phyloP scores from a whole-genome alignment of 2,329 filamentous ascomycete species.

The Didymella sp. region DNA sequence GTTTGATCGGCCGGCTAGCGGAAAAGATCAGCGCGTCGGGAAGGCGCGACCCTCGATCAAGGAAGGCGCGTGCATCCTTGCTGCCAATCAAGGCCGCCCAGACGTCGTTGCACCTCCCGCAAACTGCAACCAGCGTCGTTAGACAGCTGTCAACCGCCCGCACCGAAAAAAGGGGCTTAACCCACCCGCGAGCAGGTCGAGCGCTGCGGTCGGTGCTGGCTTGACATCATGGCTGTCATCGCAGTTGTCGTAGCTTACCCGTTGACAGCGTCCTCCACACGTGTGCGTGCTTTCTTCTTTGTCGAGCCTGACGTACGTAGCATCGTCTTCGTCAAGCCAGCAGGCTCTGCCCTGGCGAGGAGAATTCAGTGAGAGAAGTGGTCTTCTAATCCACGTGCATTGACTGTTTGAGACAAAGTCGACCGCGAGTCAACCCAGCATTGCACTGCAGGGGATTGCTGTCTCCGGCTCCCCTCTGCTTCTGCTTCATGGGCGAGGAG shows the following conservation, averaged over 20 bases:
- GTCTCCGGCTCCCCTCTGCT: constrained; percentile 19
- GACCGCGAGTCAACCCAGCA: constrained; percentile 26
- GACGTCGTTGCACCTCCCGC: constrained; percentile 36
- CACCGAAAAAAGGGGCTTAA: constrained; percentile 27
- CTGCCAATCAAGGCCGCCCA: constrained; percentile 36
- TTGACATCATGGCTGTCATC: constrained; percentile 20
- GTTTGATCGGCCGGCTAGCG: constrained; percentile 46
- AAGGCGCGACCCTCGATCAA: constrained; percentile 29
- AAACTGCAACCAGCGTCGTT: constrained; percentile 32
- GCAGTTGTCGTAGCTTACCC: constrained; percentile 1
- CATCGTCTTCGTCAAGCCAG: constrained; percentile 1
- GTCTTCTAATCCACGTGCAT: constrained; percentile 10
- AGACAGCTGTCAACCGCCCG: constrained; percentile 39
- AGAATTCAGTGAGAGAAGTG: not conserved
- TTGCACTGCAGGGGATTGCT: constrained; percentile 16
- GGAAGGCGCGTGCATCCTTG: constrained; percentile 38
- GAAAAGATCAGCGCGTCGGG: constrained; percentile 31
- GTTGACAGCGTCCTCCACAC: constrained; percentile 10
- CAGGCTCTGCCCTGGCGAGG: not conserved
- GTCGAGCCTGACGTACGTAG: constrained; percentile 19
- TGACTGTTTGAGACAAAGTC: constrained; percentile 33
- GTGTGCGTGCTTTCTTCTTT: constrained; percentile 10
- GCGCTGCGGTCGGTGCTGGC: constrained; percentile 1
- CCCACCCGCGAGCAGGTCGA: constrained; percentile 22
- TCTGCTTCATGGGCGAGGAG: constrained; percentile 12